phyloP scores from a whole-genome alignment of 495 filamentous ascomycete genomes.

The Trichoderma asperelloides region DNA sequence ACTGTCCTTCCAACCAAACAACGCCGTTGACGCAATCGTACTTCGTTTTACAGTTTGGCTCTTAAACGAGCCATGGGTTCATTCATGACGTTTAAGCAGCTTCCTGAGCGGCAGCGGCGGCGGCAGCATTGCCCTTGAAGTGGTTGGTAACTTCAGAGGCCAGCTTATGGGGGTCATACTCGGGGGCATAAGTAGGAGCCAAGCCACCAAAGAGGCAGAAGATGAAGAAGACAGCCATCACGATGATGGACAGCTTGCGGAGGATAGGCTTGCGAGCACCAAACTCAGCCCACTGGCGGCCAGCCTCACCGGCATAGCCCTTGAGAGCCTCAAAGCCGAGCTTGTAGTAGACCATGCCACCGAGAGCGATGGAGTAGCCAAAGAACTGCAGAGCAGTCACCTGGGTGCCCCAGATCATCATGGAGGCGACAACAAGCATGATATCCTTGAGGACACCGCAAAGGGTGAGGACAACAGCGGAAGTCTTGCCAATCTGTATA shows the following conservation, averaged over 20 bases:
- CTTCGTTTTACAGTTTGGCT: conserved; percentile 13
- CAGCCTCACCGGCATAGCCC: conserved; percentile 60
- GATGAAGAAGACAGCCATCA: conserved; percentile 43
- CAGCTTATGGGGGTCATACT: conserved; percentile 37
- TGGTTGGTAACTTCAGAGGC: conserved; percentile 38
- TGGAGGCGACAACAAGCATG: conserved; percentile 80
- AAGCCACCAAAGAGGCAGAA: conserved; percentile 59
- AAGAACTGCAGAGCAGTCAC: conserved; percentile 81
- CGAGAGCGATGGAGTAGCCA: conserved; percentile 85
- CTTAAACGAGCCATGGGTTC: neutral
- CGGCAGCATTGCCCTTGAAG: conserved; percentile 17
- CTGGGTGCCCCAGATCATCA: conserved; percentile 79
- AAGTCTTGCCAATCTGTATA: conserved; percentile 87
- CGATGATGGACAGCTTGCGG: conserved; percentile 67
- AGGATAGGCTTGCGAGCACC: conserved; percentile 62
- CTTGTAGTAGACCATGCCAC: conserved; percentile 95
- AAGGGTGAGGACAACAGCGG: conserved; percentile 89
- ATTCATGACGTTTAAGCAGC: conserved; percentile 11
- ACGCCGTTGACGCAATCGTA: neutral
- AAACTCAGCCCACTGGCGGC: conserved; percentile 78
- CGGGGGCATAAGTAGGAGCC: conserved; percentile 38
- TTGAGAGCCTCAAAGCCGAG: conserved; percentile 79
- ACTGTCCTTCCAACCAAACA: conserved; percentile 1
- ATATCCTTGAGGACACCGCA: conserved; percentile 99
- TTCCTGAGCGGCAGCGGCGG: neutral